Conservation (phyloP, 768 basidiomycete species). For the Cubamyces lactineus region DNA sequence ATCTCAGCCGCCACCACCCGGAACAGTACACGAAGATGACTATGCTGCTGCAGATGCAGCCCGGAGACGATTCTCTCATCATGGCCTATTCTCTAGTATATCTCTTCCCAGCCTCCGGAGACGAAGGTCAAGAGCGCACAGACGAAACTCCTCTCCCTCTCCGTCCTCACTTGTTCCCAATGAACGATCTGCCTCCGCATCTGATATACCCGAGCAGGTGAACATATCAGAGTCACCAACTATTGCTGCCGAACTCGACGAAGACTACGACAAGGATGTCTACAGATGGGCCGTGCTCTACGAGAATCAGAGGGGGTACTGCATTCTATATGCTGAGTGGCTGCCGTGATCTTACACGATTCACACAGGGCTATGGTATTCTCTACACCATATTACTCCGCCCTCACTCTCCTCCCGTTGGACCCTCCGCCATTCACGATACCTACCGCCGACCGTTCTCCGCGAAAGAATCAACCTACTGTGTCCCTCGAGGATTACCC, state of each 20-base stretch:
- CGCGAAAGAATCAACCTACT: constrained; percentile 49
- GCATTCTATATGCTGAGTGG: constrained; percentile 25
- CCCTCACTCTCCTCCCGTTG: constrained; percentile 64
- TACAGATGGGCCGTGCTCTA: constrained; percentile 82
- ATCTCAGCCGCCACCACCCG: constrained; percentile 41
- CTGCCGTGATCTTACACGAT: not conserved
- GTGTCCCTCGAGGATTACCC: constrained; percentile 66
- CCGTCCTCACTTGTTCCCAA: constrained; percentile 1
- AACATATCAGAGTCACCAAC: not conserved
- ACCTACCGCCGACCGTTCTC: constrained; percentile 42
- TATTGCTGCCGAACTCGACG: constrained; percentile 15
- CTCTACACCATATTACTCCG: constrained; percentile 74
- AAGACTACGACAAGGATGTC: constrained; percentile 45
- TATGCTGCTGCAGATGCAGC: constrained; percentile 49
- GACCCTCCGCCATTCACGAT: constrained; percentile 79
- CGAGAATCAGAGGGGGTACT: constrained; percentile 82
- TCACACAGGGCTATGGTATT: constrained; percentile 60
- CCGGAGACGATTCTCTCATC: constrained; percentile 47
- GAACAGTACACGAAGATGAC: constrained; percentile 44
- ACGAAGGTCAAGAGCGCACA: constrained; percentile 1
- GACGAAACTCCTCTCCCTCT: constrained; percentile 2
- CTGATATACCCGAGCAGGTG: constrained; percentile 10
- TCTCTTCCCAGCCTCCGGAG: constrained; percentile 18
- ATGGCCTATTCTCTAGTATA: constrained; percentile 23
- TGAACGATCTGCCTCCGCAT: not conserved